phyloP scores from a whole-genome alignment of 2,329 filamentous ascomycete species.

The Hymenoscyphus fructigenus region DNA sequence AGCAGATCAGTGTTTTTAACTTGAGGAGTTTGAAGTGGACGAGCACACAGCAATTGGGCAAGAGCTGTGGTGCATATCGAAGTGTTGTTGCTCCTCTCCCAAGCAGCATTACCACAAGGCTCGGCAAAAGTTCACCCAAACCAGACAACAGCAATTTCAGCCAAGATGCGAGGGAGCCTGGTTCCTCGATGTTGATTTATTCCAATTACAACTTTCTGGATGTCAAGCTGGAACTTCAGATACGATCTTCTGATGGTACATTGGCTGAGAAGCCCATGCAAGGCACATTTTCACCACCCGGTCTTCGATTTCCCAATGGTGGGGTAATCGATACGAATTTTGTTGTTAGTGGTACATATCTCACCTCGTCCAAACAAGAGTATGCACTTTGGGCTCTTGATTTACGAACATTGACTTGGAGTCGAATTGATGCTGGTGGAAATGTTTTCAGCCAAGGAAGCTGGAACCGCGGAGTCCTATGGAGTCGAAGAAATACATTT shows the following conservation, averaged over 20 bases:
- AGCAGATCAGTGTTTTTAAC: slow-evolving; percentile 98
- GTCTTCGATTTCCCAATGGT: slow-evolving; percentile 91
- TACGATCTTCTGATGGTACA: slow-evolving; percentile 79
- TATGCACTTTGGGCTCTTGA: slow-evolving; percentile 97
- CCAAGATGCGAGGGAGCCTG: slow-evolving; percentile 56
- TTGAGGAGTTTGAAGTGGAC: slow-evolving; percentile 94
- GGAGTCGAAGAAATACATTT: slow-evolving; percentile 91
- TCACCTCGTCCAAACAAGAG: slow-evolving; percentile 97
- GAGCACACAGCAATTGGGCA: slow-evolving; percentile 79
- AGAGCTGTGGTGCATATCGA: slow-evolving; percentile 93
- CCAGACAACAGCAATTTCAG: slow-evolving; percentile 44
- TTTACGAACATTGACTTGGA: slow-evolving; percentile 85
- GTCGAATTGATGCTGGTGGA: slow-evolving; percentile 89
- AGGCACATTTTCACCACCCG: slow-evolving; percentile 81
- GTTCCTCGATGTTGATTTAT: slow-evolving; percentile 88
- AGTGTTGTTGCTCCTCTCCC: slow-evolving; percentile 88
- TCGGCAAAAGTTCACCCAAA: slow-evolving; percentile 56
- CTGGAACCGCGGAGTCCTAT: slow-evolving; percentile 94
- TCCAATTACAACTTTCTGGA: slow-evolving; percentile 99
- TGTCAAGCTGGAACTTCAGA: slow-evolving; percentile 91
- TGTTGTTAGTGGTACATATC: slow-evolving; percentile 93
- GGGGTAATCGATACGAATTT: slow-evolving; percentile 95
- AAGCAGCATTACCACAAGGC: slow-evolving; percentile 61
- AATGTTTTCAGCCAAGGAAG: slow-evolving; percentile 95
- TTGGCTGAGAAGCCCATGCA: slow-evolving; percentile 88